Evolutionary conservation across 129 eudicot genomes (phyloP).

Genomic region (Pittosporum tobira): DNA sequence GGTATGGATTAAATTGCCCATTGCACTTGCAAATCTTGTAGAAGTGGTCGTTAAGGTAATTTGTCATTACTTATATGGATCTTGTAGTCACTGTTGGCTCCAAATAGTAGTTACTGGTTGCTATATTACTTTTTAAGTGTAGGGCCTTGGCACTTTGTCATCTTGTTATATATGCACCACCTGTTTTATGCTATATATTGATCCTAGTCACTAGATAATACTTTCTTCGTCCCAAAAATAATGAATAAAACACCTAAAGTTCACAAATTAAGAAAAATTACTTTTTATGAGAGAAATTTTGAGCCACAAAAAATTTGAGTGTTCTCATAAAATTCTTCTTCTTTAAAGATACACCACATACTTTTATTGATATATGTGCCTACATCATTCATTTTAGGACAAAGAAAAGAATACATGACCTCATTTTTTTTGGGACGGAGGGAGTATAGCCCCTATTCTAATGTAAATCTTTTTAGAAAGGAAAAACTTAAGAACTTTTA

Average conservation of each 20-base stretch:
- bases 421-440: too few species aligned
- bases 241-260: too few species aligned
- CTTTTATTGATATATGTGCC: too few species aligned
- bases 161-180: neutral
- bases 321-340: too few species aligned
- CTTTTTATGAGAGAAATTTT: too few species aligned
- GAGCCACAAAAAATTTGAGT: too few species aligned
- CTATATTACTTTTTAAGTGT: too few species aligned
- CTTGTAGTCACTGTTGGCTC: neutral
- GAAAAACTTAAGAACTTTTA: neutral
- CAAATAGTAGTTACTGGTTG: neutral
- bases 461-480: neutral
- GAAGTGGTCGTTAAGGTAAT: constrained; percentile 69
- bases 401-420: too few species aligned
- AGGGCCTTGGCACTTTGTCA: neutral
- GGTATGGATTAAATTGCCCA: constrained; percentile 74
- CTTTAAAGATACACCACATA: too few species aligned
- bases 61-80: neutral
- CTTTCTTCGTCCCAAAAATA: too few species aligned
- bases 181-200: constrained; percentile 6
- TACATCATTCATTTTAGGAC: too few species aligned
- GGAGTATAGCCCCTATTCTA: neutral
- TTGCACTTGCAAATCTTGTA: constrained; percentile 48
- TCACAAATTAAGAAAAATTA: too few species aligned
- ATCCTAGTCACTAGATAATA: neutral